These are phyloP conservation scores for Silene coronaria DNA, from an alignment of 179 eudicot genomes.

Conservation along the genomic window DNA sequence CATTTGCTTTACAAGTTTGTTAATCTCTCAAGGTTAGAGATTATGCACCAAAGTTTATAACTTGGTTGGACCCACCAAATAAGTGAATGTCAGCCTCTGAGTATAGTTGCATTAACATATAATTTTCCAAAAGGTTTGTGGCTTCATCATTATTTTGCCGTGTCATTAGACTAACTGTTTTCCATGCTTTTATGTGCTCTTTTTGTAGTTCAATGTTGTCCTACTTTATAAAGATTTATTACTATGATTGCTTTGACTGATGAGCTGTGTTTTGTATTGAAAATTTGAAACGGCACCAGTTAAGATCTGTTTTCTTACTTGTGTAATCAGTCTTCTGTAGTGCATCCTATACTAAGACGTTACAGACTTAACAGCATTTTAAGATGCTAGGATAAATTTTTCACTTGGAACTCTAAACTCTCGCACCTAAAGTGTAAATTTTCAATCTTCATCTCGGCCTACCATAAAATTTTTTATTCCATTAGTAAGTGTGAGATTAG, in stretches of 20 bases:
- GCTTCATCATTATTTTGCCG: constrained; percentile 33
- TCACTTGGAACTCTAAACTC: neutral
- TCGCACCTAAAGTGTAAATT: neutral
- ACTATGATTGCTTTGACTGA: constrained; percentile 29
- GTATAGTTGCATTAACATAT: constrained; percentile 12
- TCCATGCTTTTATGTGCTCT: constrained; percentile 10
- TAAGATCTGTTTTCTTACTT: constrained; percentile 1
- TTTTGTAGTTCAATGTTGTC: constrained; percentile 16
- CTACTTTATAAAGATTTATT: constrained; percentile 9
- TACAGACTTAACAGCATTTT: neutral
- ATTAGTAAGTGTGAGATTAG: neutral
- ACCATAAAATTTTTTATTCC: too few relatives aligned
- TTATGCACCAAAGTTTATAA: neutral
- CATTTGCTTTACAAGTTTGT: neutral
- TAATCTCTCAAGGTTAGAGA: constrained; percentile 1
- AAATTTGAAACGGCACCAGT: neutral
- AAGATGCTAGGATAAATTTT: neutral
- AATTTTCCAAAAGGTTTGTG: constrained; percentile 19
- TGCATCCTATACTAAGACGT: neutral
- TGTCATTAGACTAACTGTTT: constrained; percentile 28
- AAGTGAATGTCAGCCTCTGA: constrained; percentile 7
- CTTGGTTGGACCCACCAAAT: neutral
- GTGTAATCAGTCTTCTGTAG: neutral
- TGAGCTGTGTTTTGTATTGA: constrained; percentile 13
- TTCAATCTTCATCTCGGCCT: neutral